Conservation (phyloP, 2,329 filamentous ascomycete genomes). For the Aotearoamyces nothofagi region DNA sequence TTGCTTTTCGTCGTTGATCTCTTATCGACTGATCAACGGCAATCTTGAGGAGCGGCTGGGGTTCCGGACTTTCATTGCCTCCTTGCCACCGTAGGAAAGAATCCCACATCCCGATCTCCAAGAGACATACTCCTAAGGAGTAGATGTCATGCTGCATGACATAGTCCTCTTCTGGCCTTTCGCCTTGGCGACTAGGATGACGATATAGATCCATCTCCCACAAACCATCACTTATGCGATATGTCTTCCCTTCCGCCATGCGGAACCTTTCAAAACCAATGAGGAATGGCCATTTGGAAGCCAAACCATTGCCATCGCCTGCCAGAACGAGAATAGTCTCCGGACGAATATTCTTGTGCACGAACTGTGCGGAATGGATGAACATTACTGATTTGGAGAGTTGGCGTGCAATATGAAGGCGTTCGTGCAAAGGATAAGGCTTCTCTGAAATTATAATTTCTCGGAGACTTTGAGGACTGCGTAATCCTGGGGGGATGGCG, state of each 20-base stretch:
- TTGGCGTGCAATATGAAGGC: slow-evolving; percentile 13
- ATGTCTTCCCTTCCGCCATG: slow-evolving; percentile 6
- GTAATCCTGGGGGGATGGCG: slow-evolving; percentile 3
- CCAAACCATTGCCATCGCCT: slow-evolving; percentile 3
- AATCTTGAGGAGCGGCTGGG: neutral
- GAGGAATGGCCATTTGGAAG: slow-evolving; percentile 5
- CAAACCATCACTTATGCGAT: slow-evolving; percentile 4
- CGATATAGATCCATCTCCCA: slow-evolving; percentile 12
- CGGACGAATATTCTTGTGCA: slow-evolving; percentile 22
- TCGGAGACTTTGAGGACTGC: slow-evolving; percentile 6
- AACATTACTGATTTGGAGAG: slow-evolving; percentile 16
- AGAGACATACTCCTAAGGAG: slow-evolving; percentile 7
- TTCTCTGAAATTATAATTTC: slow-evolving; percentile 2
- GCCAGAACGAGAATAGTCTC: slow-evolving; percentile 18
- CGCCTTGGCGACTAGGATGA: slow-evolving; percentile 9
- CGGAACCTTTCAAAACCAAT: slow-evolving; percentile 9
- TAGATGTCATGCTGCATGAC: slow-evolving; percentile 14
- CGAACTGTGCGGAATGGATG: slow-evolving; percentile 16
- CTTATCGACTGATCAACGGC: neutral
- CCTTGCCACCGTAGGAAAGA: slow-evolving; percentile 8
- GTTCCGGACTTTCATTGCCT: neutral
- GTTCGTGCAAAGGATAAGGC: slow-evolving; percentile 7
- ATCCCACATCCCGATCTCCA: slow-evolving; percentile 9
- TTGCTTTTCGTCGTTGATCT: neutral
- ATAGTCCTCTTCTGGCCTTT: slow-evolving; percentile 5